Conservation (phyloP, 805 yeast species). For the Yarrowia porcina region DNA sequence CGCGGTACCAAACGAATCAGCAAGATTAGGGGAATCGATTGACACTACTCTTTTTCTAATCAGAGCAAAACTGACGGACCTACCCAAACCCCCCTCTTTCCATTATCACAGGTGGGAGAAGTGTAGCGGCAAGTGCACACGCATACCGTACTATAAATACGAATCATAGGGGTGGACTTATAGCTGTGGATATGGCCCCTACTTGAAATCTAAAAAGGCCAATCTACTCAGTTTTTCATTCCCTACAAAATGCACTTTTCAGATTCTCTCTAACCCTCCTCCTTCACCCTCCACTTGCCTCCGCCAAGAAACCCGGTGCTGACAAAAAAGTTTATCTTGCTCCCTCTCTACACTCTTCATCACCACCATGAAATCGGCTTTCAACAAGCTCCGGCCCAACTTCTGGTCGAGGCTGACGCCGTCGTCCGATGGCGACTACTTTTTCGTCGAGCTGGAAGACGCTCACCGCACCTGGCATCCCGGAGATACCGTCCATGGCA, state of each 20-base stretch:
- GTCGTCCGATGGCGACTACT: constrained; percentile 39
- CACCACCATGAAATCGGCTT: constrained; percentile 29
- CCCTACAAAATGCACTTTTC: too few species aligned
- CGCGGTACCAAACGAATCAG: background rate
- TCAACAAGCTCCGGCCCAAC: constrained; percentile 30
- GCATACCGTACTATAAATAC: constrained; percentile 15
- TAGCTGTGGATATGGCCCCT: background rate
- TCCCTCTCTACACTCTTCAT: background rate
- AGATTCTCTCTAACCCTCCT: background rate
- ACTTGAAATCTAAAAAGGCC: background rate
- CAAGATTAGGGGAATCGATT: background rate
- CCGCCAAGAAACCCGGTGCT: background rate
- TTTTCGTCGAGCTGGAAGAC: constrained; percentile 65
- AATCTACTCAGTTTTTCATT: background rate
- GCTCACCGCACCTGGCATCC: constrained; percentile 80
- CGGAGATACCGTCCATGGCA: constrained; percentile 54
- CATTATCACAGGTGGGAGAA: background rate
- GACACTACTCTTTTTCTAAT: background rate
- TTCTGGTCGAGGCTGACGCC: constrained; percentile 27
- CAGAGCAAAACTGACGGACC: background rate
- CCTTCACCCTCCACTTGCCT: background rate
- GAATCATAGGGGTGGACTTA: background rate
- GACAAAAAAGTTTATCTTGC: constrained; percentile 22
- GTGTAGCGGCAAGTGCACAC: constrained; percentile 6
- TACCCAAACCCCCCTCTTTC: background rate